Base-by-base conservation (phyloP, 495 filamentous ascomycete genomes). In the Opeltia flavorubescens region DNA sequence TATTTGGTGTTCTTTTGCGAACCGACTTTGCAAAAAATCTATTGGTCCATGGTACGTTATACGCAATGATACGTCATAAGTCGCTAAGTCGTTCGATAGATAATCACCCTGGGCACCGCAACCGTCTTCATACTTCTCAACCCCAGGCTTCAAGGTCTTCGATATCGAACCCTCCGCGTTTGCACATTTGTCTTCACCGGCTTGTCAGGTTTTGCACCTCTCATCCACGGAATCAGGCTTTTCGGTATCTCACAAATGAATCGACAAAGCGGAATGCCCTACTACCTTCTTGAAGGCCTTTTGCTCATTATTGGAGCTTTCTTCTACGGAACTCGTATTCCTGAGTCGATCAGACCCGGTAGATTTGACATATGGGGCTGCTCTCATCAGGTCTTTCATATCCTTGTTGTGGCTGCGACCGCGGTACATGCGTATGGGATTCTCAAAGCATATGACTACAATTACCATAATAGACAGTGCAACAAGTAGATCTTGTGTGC, bases 381-480 rank as follows among this genome's bases (percentile, higher is more conserved):
- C 54, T 86, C 81, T 7, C 85, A 89, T 56, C 85, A 89, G 63
- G 70, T 88, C 25, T 89, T 89, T 56, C 84, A 89, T 61, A 64
- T 82, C 17, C 68, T 83, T 41, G 80, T 89, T 25, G 56, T 86
- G 20, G 53, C 78, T 38, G 83, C 83, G 2, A 84, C 79, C 5
- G 70, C 67, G 2, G 59, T 73, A 0, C 83, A 88, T 56, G 56
- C 85, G 36, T 64, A 70, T 40, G 82, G 80, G 26, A 43, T 49
- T 17, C 9, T 43, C 20, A 15, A 29, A 1, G 47, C 47, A 1
- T 49, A 23, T 35, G 39, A 44, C 12, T 49, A 43, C 17, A 49
- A 48, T 41, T 41, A 48, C 12, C 21, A 48, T 23, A 5, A 48
- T 27, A n/a, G 23, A 4, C 4, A 1, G 8, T 36, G 34, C 11